Percentiles rank a stretch among this genome's conserved stretches.
These are phyloP conservation scores for Pyropia yezoensis DNA, from an alignment of 23 red algal species.

Conservation along the genomic window DNA sequence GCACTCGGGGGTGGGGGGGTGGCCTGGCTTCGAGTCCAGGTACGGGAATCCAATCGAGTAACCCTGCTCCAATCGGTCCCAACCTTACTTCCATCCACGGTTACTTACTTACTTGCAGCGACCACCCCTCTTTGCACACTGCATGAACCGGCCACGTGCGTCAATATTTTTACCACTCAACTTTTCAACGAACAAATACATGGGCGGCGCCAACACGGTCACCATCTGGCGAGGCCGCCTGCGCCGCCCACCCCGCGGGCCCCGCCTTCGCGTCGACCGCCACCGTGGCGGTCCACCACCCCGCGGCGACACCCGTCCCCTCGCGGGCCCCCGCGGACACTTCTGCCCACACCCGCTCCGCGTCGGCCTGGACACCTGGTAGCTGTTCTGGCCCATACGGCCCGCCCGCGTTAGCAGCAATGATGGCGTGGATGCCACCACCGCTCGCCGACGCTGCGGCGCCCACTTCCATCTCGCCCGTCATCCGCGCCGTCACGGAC, in stretches of 20 bases:
- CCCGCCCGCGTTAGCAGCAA: conserved; percentile 2
- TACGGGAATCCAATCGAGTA: too few species aligned
- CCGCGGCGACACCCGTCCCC: not conserved
- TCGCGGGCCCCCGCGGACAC: not conserved
- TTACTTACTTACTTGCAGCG: too few species aligned
- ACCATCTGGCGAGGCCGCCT: too few species aligned
- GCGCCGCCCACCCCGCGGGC: not conserved
- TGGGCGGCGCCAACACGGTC: too few species aligned
- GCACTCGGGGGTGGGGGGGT: too few species aligned
- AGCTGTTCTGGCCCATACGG: not conserved
- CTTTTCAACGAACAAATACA: too few species aligned
- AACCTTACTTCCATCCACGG: too few species aligned
- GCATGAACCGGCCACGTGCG: too few species aligned
- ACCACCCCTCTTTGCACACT: too few species aligned
- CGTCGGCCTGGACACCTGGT: not conserved
- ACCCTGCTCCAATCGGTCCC: too few species aligned
- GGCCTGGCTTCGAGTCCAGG: too few species aligned
- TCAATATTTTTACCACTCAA: too few species aligned
- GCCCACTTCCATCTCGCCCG: not conserved
- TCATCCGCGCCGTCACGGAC: not conserved
- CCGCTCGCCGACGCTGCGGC: not conserved
- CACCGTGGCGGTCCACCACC: not conserved
- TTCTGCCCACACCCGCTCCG: not conserved
- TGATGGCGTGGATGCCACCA: not conserved
- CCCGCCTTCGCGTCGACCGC: not conserved